phyloP scores from a whole-genome alignment of 345 rosid genomes.

The Rhodamnia argentea region DNA sequence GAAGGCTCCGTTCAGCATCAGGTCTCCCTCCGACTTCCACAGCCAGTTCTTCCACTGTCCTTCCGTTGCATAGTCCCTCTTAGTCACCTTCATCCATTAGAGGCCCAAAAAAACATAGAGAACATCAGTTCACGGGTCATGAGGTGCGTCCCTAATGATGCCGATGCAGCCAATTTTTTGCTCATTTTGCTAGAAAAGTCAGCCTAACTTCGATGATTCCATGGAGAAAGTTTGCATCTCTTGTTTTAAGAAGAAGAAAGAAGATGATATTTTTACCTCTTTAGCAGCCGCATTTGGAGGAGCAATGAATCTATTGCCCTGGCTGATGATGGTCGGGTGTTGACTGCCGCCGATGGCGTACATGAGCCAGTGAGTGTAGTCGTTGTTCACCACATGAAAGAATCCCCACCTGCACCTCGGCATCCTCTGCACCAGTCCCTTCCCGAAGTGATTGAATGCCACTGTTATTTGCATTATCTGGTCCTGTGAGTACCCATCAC shows the following conservation, averaged over 20 bases:
- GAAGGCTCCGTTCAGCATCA: slow-evolving; percentile 32
- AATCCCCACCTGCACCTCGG: slow-evolving; percentile 48
- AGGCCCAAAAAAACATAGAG: neutral
- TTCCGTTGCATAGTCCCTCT: slow-evolving; percentile 23
- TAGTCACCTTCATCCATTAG: slow-evolving; percentile 20
- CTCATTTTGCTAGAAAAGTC: neutral
- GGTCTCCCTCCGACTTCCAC: slow-evolving; percentile 29
- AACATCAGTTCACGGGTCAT: neutral
- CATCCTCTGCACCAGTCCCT: slow-evolving; percentile 45
- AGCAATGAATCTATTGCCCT: slow-evolving; percentile 75
- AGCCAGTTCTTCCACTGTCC: slow-evolving; percentile 30
- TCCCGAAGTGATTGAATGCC: slow-evolving; percentile 73
- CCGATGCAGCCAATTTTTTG: neutral
- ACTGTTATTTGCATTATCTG: slow-evolving; percentile 54
- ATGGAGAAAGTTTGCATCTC: neutral
- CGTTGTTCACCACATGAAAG: slow-evolving; percentile 68
- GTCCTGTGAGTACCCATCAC: slow-evolving; percentile 21
- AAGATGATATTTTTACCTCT: slow-evolving; percentile 3
- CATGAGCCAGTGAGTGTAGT: slow-evolving; percentile 65
- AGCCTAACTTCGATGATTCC: neutral
- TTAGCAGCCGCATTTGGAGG: slow-evolving; percentile 29
- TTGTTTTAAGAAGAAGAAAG: neutral
- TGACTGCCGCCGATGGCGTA: slow-evolving; percentile 66
- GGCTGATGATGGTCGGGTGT: slow-evolving; percentile 57
- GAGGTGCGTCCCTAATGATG: neutral